Conservation (phyloP, 1,139 yeast species). For the Lodderomyces elongisporus region DNA sequence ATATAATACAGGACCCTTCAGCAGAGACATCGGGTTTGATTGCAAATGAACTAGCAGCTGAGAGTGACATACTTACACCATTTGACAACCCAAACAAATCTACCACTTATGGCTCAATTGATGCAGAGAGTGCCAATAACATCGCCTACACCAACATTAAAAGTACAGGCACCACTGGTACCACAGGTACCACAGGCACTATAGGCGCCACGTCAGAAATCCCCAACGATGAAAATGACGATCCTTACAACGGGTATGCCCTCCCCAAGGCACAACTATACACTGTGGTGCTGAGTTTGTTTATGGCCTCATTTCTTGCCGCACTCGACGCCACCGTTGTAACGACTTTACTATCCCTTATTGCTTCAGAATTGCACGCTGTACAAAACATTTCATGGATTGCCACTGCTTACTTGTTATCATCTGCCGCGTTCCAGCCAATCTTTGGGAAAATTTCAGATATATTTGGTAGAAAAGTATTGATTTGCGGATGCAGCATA, state of each 20-base stretch:
- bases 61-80: slow-evolving; percentile 24
- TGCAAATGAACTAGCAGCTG: slow-evolving; percentile 46
- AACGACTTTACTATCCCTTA: slow-evolving; percentile 37
- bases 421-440: slow-evolving; percentile 54
- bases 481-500: slow-evolving; percentile 30
- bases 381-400: slow-evolving; percentile 43
- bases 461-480: slow-evolving; percentile 68
- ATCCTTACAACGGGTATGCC: slow-evolving; percentile 24
- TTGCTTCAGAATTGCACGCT: slow-evolving; percentile 41
- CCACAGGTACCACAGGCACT: no score
- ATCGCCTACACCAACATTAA: no score
- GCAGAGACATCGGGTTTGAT: slow-evolving; percentile 44
- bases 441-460: slow-evolving; percentile 82
- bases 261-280: slow-evolving; percentile 29
- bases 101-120: slow-evolving; percentile 13
- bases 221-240: slow-evolving; percentile 12
- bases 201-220: slow-evolving; percentile 3
- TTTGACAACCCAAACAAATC: slow-evolving; percentile 7
- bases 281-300: slow-evolving; percentile 31
- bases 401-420: slow-evolving; percentile 39
- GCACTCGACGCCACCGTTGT: slow-evolving; percentile 44
- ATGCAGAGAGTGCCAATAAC: no score
- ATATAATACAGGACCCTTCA: slow-evolving; percentile 29
- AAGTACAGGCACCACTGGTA: no score
- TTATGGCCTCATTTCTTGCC: slow-evolving; percentile 37